These are phyloP conservation scores for Aspergillus spinulosporus DNA, from an alignment of 2,329 filamentous ascomycete species.

Conservation along the genomic window DNA sequence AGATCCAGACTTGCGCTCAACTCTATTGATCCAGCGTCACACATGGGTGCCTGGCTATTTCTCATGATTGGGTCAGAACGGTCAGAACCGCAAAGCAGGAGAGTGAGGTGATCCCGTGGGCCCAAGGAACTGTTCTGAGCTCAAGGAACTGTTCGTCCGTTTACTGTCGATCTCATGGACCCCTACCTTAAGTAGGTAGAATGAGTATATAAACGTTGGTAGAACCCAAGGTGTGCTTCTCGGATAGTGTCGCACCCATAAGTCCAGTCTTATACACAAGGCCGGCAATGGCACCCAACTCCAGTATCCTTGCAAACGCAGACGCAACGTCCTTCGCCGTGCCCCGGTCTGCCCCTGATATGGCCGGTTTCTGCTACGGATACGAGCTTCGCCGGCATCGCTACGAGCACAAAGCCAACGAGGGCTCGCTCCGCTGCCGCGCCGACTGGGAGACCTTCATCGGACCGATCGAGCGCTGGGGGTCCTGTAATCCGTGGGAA, in stretches of 20 bases:
- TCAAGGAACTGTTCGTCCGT: too few relatives aligned
- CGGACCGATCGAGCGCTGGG: conserved; percentile 23
- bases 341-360: conserved; percentile 1
- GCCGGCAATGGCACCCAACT: background rate
- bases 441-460: conserved; percentile 21
- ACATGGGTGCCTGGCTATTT: background rate
- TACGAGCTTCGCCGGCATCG: conserved; percentile 19
- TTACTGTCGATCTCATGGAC: too few relatives aligned
- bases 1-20: background rate
- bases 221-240: too few relatives aligned
- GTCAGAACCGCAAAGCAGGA: too few relatives aligned
- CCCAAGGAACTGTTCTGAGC: too few relatives aligned
- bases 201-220: too few relatives aligned
- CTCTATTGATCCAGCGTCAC: background rate
- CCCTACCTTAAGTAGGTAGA: too few relatives aligned
- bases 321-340: conserved; percentile 6
- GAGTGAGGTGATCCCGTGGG: too few relatives aligned
- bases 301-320: background rate
- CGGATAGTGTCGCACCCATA: background rate
- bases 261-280: background rate
- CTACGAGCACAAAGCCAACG: conserved; percentile 18
- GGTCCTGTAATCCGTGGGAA: conserved; percentile 20
- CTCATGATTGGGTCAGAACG: background rate
- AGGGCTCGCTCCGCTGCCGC: conserved; percentile 15
- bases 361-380: conserved; percentile 17